These are phyloP conservation scores for Fusarium incarnatum DNA, from an alignment of 2,329 filamentous ascomycete species.

Conservation along the genomic window DNA sequence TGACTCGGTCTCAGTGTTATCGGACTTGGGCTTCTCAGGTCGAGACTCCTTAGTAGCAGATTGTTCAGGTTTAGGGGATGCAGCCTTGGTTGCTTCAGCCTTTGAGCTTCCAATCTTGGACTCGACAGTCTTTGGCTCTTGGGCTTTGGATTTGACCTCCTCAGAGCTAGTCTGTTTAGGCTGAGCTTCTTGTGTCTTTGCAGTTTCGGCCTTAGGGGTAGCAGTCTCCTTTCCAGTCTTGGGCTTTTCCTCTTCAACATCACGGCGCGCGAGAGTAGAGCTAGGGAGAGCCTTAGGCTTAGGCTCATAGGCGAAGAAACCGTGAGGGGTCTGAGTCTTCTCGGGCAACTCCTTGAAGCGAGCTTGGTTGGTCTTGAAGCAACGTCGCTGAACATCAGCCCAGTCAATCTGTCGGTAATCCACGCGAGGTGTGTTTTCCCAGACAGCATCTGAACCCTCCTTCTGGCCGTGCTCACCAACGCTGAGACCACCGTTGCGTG, in stretches of 20 bases:
- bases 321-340: constrained; percentile 57
- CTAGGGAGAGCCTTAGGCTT: constrained; percentile 12
- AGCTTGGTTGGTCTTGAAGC: constrained; percentile 75
- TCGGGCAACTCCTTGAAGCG: constrained; percentile 70
- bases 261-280: constrained; percentile 20
- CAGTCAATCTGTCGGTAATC: constrained; percentile 83
- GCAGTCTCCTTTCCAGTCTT: constrained; percentile 28
- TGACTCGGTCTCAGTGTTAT: constrained; percentile 8
- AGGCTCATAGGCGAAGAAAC: constrained; percentile 63
- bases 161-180: constrained; percentile 3
- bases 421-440: constrained; percentile 76
- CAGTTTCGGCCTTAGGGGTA: constrained; percentile 6
- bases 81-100: constrained; percentile 4
- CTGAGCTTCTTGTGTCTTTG: constrained; percentile 13
- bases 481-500: constrained; percentile 81
- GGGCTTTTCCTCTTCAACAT: constrained; percentile 27
- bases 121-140: neutral
- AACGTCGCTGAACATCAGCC: constrained; percentile 81
- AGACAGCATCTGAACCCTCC: constrained; percentile 83
- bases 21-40: constrained; percentile 14
- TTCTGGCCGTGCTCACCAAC: constrained; percentile 87
- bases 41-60: constrained; percentile 1
- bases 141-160: neutral
- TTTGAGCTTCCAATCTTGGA: neutral
- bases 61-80: constrained; percentile 1